These are phyloP conservation scores for Mycotypha africana DNA, from an alignment of 371 early-diverging fungal genomes.

Conservation along the genomic window DNA sequence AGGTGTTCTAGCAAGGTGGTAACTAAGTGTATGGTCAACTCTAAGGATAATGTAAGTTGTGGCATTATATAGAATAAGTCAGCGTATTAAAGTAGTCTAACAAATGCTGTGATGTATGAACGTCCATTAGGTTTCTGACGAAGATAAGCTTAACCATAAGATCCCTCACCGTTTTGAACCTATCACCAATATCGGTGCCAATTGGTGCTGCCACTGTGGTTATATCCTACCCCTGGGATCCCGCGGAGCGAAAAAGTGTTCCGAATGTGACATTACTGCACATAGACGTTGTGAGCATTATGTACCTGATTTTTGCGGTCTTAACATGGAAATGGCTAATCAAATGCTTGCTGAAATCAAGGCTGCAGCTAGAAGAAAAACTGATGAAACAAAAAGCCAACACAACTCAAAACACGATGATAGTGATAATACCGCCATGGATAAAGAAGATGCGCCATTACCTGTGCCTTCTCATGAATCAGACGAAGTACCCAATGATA, in stretches of 20 bases:
- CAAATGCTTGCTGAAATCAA: conserved; percentile 76
- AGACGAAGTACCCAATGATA: no score
- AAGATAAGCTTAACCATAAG: conserved; percentile 74
- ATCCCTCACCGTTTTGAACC: conserved; percentile 92
- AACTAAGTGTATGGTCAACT: conserved; percentile 19
- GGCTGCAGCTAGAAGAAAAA: conserved; percentile 47
- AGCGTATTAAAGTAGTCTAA: neutral
- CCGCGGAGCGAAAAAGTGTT: conserved; percentile 59
- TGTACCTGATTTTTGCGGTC: conserved; percentile 93
- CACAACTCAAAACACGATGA: conserved; percentile 19
- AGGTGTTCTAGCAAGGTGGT: conserved; percentile 21
- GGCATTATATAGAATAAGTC: neutral
- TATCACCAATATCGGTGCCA: conserved; percentile 69
- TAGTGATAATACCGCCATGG: no score
- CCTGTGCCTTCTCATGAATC: no score
- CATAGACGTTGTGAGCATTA: conserved; percentile 82
- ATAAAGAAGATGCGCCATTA: no score
- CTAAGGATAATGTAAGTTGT: conserved; percentile 37
- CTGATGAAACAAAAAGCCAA: conserved; percentile 13
- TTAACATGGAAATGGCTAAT: conserved; percentile 78
- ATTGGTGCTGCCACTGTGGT: conserved; percentile 98
- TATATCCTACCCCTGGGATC: conserved; percentile 84
- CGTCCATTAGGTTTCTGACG: conserved; percentile 39
- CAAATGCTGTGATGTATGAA: no score
- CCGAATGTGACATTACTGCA: conserved; percentile 75